Base-by-base conservation (phyloP, 768 basidiomycete genomes). In the Collybia sp. region DNA sequence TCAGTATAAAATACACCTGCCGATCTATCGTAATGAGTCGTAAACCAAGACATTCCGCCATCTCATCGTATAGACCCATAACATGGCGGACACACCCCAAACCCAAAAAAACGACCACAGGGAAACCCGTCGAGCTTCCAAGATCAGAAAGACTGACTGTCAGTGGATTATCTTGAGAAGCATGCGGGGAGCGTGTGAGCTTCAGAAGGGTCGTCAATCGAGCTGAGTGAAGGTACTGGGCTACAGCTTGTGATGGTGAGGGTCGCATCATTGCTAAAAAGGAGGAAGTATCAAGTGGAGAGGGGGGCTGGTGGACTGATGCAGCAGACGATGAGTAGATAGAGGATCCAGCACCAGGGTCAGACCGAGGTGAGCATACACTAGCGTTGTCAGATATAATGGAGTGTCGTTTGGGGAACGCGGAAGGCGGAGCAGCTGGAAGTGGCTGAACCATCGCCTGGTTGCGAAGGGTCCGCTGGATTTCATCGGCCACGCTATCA, bases 1-100 rank as follows among this genome's bases (percentile, higher is more conserved):
- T 18, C 6, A 15, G 31, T 20, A 31, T 30, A 41, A 50, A 20
- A 9, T 34, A 32, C 9, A 65, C 75, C 52, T 61, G 92, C 77
- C 95, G 79, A 65, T 99, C 95, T 53, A 99, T 85, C 39, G 93
- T 94, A 56, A 99, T 93, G 44, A 99, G 71, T 45, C 95, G 73
- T 31, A 99, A 73, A 5, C 85, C 85, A 47, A 95, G 66, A 47
- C 85, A 87, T 49, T 85, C 82, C 3, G 95, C 95, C 82, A 97
- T 87, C 60, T 99, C 95, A 62, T 98, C 95, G 60, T 93, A 98
- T 40, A 98, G 67, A 12, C 90, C 93, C 76, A 96, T 88, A 47
- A 97, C 77, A 63, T 98, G 93, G 34, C 95, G 79, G 3, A 98
- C 95, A 58, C 91, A 92, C 12, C 94, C 95, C 40, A 98, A 61